Evolutionary conservation across 2,329 filamentous ascomycete genomes (phyloP), one percentile per base, ranked within the genome.

Genomic region (Didymella keratinophila): DNA sequence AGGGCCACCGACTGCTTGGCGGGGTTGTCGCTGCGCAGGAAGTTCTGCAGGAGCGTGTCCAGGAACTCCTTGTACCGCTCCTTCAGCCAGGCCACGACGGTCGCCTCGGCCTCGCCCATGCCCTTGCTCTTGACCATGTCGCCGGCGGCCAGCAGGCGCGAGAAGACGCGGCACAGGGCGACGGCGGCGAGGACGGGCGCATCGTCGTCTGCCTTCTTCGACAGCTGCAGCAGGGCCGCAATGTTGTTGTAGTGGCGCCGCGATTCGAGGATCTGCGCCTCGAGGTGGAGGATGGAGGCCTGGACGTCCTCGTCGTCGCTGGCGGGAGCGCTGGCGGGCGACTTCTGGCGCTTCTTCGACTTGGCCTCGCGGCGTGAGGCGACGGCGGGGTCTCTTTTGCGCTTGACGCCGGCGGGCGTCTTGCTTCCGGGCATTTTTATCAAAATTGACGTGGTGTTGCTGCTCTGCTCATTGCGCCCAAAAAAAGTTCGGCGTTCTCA

Each of bases 191-290:
- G 79, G 45, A 91, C 80, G 11, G 86, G 82, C 4, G 86, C 81
- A 42, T 89, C 84, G 2, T 81, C 76, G 18, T 84, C 80, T 34
- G 84, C 74, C 36, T 87, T 78, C 52, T 67, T 70, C 1, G 71
- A 62, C 69, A 87, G 84, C 41, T 83, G 83, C 44, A 96, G 81
- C 36, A 98, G 79, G 11, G 84, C 86, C 8, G 87, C 84, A 70
- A 98, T 94, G 73, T 96, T 92, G 81, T 97, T 96, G 83, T 96
- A 96, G 78, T 97, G 86, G 76, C 93, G 92, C 71, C 88, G 90
- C 48, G 93, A 96, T 76, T 95, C 89, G 61, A 93, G 79, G 54
- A 98, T 93, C 56, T 91, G 89, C 63, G 86, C 83, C 79, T 97
- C 93, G 53, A 97, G 84, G 52, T 86, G 79, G 41, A 94, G 79